Evolutionary conservation across 2,329 filamentous ascomycete species (phyloP).

Genomic region (Neocucurbitaria cava): DNA sequence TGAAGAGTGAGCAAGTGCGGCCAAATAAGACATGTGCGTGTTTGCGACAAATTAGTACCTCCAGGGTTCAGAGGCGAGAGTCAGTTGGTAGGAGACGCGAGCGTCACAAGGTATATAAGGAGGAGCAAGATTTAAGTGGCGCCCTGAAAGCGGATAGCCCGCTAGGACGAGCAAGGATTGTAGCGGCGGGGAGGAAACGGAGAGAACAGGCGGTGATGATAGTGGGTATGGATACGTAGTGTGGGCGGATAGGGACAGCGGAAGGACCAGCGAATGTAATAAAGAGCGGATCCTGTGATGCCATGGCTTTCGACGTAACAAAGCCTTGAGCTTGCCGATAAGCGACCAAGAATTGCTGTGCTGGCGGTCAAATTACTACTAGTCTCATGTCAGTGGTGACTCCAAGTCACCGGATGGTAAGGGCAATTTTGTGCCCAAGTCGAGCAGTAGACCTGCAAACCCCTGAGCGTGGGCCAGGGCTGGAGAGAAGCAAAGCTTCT

Average conservation of each 20-base stretch:
- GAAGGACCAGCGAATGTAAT: conserved; percentile 43
- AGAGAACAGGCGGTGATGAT: conserved; percentile 46
- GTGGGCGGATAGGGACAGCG: conserved; percentile 47
- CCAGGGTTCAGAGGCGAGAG: conserved; percentile 33
- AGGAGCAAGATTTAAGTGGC: conserved; percentile 50
- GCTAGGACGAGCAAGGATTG: conserved; percentile 45
- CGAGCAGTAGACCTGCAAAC: conserved; percentile 25
- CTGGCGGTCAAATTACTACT: conserved; percentile 32
- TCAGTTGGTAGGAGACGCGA: conserved; percentile 39
- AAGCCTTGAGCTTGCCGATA: conserved; percentile 32
- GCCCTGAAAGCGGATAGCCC: conserved; percentile 45
- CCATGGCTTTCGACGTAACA: conserved; percentile 34
- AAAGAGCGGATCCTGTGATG: conserved; percentile 36
- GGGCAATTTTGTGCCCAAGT: conserved; percentile 30
- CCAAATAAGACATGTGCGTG: conserved; percentile 42
- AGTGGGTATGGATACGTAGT: conserved; percentile 46
- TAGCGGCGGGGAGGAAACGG: conserved; percentile 48
- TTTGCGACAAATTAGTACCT: conserved; percentile 33
- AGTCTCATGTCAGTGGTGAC: conserved; percentile 36
- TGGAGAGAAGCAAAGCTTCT: conserved; percentile 35
- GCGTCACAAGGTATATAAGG: conserved; percentile 48
- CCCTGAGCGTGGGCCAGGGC: conserved; percentile 47
- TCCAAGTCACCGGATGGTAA: conserved; percentile 35
- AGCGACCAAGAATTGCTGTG: conserved; percentile 37
- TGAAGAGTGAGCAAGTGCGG: conserved; percentile 15